Evolutionary conservation across 2,329 filamentous ascomycete species (phyloP).

Genomic region (Aschersonia sp.): DNA sequence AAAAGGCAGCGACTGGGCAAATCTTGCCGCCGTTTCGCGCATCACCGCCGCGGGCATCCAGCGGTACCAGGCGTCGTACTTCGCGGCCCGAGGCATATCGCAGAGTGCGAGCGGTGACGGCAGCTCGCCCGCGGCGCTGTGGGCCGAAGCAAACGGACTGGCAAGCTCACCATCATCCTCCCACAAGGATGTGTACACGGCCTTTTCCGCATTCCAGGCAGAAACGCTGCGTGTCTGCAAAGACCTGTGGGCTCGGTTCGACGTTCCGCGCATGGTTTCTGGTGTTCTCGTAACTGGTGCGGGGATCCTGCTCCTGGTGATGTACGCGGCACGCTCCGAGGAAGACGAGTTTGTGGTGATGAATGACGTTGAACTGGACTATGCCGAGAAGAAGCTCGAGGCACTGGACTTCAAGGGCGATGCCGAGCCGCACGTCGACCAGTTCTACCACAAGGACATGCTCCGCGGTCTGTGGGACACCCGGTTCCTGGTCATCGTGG

Average conservation of each 20-base stretch:
- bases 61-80: constrained; percentile 77
- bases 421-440: constrained; percentile 24
- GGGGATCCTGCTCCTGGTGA: constrained; percentile 52
- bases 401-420: constrained; percentile 23
- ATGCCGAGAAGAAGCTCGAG: constrained; percentile 43
- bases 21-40: constrained; percentile 62
- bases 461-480: constrained; percentile 21
- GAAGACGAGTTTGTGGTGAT: constrained; percentile 39
- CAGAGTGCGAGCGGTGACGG: constrained; percentile 37
- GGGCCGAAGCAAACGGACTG: constrained; percentile 27
- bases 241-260: constrained; percentile 81
- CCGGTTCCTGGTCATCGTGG: constrained; percentile 17
- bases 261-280: constrained; percentile 70
- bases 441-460: constrained; percentile 16
- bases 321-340: constrained; percentile 52
- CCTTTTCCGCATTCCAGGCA: constrained; percentile 60
- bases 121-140: constrained; percentile 23
- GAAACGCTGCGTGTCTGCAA: constrained; percentile 70
- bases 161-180: constrained; percentile 10
- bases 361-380: constrained; percentile 42
- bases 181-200: constrained; percentile 29
- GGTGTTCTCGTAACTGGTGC: constrained; percentile 59
- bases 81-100: constrained; percentile 52
- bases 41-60: constrained; percentile 75
- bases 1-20: constrained; percentile 56